Conservation (phyloP, 371 early-diverging fungal species). For the Vairimorpha ceranae region DNA sequence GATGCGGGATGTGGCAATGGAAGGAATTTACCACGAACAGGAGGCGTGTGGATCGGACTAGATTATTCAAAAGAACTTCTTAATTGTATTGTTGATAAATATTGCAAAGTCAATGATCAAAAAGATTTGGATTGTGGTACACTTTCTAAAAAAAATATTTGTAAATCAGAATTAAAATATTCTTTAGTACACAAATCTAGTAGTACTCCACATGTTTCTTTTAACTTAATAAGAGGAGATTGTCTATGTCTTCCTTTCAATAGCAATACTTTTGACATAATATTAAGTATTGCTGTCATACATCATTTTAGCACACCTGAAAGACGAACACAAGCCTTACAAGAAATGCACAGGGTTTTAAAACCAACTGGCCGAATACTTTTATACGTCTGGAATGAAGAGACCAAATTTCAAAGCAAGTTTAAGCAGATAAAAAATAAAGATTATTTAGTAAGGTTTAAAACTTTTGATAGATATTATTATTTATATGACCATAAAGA, state of each 20-base stretch:
- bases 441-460: conserved; percentile 59
- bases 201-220: no score
- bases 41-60: no score
- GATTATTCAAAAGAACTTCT: conserved; percentile 51
- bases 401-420: conserved; percentile 44
- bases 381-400: conserved; percentile 61
- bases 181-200: conserved; percentile 19
- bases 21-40: conserved; percentile 48
- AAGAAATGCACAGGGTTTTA: conserved; percentile 41
- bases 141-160: no score
- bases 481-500: conserved; percentile 50
- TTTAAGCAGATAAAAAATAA: conserved; percentile 41
- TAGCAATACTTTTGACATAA: conserved; percentile 49
- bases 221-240: conserved; percentile 47
- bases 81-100: background rate
- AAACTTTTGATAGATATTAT: conserved; percentile 55
- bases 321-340: conserved; percentile 45
- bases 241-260: conserved; percentile 37
- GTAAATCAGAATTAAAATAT: conserved; percentile 54
- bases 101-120: background rate
- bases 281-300: conserved; percentile 60
- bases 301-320: conserved; percentile 59
- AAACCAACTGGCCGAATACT: conserved; percentile 47
- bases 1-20: conserved; percentile 63
- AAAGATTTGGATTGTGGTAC: background rate